Evolutionary conservation across 306 rosid species (phyloP), one percentile per base, ranked within the genome.

Genomic region (Prunus mongolica): DNA sequence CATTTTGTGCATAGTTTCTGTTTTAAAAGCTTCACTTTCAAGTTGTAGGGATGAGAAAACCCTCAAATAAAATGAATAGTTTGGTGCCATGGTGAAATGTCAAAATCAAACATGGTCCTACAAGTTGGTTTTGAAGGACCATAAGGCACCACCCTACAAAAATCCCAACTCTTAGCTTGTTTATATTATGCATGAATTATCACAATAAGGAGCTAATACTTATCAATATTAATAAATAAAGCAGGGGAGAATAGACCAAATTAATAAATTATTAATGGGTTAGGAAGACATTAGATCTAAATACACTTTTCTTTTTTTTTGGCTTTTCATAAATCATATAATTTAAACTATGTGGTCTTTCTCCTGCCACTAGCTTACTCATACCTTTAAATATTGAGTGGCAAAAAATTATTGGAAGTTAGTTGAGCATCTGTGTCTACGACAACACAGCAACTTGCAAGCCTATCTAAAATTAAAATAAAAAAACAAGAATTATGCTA

Each of bases 241-340:
- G 62, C 57, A 47, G 18, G 44, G 57, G 47, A 74, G 49, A 28
- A 28, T 27, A 38, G 10, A 50, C 56, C 80, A 71, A 75, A 79
- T 16, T 30, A 15, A 63, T 25, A 60, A 60, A 38, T 84, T 82
- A 80, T 75, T 76, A 75, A 63, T 73, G 78, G 77, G 73, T 77
- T 79, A 81, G 75, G 78, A 71, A 67, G 50, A 80, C 50, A 72
- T 70, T 81, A 82, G 83, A 85, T 88, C 86, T 70, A 71, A 44
- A 6, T 49, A 47, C 65, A 60, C 60, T 24, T 30, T 0, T 7
- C 0, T 1, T 6, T 2, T 1, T 38, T 20, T 25, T 74, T 72
- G 24, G 55, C 38, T 44, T 78, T 73, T 64, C 14, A 79, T 52
- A 47, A 69, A 12, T n/a, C 71, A 63, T 27, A 57, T 65, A 49